Percentiles rank a stretch among this genome's conserved stretches.
phyloP scores from a whole-genome alignment of 768 basidiomycete species.

The Serendipita indica region DNA sequence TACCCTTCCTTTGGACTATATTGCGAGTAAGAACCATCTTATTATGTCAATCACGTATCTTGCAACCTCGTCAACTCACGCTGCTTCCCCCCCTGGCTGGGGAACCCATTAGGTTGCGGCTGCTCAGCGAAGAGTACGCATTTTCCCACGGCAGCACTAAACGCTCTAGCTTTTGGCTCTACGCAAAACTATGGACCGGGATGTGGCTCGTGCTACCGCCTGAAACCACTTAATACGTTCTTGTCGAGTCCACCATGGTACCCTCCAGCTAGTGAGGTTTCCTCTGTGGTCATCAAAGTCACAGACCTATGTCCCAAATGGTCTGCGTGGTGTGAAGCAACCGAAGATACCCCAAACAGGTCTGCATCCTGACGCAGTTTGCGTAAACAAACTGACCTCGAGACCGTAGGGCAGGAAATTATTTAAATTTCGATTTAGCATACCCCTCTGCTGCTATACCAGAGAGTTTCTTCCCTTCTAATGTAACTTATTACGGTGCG shows the following conservation, averaged over 20 bases:
- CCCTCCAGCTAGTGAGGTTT: slow-evolving; percentile 38
- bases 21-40: slow-evolving; percentile 32
- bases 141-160: slow-evolving; percentile 69
- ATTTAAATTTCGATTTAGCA: slow-evolving; percentile 71
- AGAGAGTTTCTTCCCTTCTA: slow-evolving; percentile 57
- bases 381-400: background rate
- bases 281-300: slow-evolving; percentile 38
- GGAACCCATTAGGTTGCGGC: slow-evolving; percentile 37
- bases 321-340: slow-evolving; percentile 59
- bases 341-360: slow-evolving; percentile 44
- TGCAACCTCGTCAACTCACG: too few relatives aligned
- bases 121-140: slow-evolving; percentile 46
- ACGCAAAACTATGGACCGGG: slow-evolving; percentile 41
- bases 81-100: background rate
- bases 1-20: slow-evolving; percentile 32
- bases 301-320: slow-evolving; percentile 66
- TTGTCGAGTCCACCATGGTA: slow-evolving; percentile 52
- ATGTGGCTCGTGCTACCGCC: slow-evolving; percentile 44
- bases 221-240: slow-evolving; percentile 59
- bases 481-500: slow-evolving; percentile 49
- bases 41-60: too few relatives aligned
- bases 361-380: slow-evolving; percentile 23
- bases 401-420: slow-evolving; percentile 40
- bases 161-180: slow-evolving; percentile 66
- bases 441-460: slow-evolving; percentile 62